These are phyloP conservation scores for Xylariaceae sp. DNA, from an alignment of 2,329 filamentous ascomycete species.

Conservation along the genomic window DNA sequence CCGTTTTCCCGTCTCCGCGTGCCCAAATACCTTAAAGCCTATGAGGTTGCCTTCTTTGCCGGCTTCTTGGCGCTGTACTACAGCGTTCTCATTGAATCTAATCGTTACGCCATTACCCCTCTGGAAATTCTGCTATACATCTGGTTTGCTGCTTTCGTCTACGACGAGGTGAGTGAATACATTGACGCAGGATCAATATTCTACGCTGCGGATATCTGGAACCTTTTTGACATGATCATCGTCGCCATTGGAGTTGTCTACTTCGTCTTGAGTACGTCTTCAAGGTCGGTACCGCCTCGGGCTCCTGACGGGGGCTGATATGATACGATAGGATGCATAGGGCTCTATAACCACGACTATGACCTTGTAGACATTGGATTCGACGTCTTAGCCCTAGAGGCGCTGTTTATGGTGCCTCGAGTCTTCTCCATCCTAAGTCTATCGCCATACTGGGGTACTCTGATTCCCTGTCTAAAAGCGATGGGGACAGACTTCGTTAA, in stretches of 20 bases:
- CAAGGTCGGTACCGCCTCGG: not conserved
- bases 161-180: conserved; percentile 82
- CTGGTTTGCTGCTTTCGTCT: conserved; percentile 83
- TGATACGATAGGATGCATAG: conserved; percentile 54
- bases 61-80: conserved; percentile 77
- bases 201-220: conserved; percentile 81
- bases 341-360: conserved; percentile 56
- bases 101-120: conserved; percentile 60
- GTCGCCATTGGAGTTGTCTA: conserved; percentile 70
- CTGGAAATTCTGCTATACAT: conserved; percentile 73
- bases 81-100: conserved; percentile 72
- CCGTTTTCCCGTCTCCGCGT: conserved; percentile 68
- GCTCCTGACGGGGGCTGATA: conserved; percentile 17
- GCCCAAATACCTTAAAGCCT: conserved; percentile 67
- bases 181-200: conserved; percentile 82
- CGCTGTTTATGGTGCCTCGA: conserved; percentile 82
- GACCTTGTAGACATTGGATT: conserved; percentile 75
- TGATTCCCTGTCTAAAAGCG: conserved; percentile 86
- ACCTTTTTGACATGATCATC: conserved; percentile 68
- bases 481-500: conserved; percentile 88
- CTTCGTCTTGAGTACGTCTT: conserved; percentile 62
- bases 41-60: conserved; percentile 68
- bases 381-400: conserved; percentile 84
- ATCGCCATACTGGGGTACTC: conserved; percentile 84
- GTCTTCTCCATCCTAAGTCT: conserved; percentile 84